These are phyloP conservation scores for Xanthoconium separans DNA, from an alignment of 1,284 basidiomycete genomes.

Conservation along the genomic window DNA sequence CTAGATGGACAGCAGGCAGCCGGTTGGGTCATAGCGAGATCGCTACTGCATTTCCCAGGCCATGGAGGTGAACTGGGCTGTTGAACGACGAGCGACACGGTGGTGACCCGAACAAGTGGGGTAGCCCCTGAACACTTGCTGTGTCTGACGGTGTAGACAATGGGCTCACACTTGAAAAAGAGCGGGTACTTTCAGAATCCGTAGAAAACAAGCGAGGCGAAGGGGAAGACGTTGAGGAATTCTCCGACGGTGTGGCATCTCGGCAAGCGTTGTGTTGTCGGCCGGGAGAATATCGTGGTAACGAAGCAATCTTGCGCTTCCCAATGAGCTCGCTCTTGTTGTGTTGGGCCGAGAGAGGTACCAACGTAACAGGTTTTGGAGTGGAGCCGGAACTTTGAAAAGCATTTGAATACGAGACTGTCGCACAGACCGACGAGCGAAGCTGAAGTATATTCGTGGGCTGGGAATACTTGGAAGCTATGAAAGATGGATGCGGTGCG, in stretches of 20 bases:
- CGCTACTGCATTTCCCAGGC: neutral
- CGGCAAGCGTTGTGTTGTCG: neutral
- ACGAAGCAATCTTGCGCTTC: conserved; percentile 8
- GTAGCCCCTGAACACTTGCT: conserved; percentile 1
- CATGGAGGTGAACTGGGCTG: neutral
- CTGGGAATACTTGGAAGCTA: neutral
- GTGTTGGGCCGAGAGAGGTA: neutral
- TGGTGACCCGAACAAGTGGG: neutral
- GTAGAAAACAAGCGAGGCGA: conserved; percentile 4
- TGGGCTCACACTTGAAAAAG: neutral
- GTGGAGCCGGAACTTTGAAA: conserved; percentile 5
- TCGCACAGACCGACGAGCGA: neutral
- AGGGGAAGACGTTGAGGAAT: conserved; percentile 4
- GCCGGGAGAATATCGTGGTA: conserved; percentile 8
- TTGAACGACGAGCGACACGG: neutral
- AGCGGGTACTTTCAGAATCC: conserved; percentile 4
- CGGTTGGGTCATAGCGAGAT: neutral
- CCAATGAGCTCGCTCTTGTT: neutral
- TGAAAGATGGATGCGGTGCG: conserved; percentile 24
- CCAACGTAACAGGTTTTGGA: conserved; percentile 13
- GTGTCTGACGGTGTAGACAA: neutral
- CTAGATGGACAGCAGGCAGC: neutral
- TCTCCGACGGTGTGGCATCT: conserved; percentile 9
- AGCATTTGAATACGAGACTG: neutral
- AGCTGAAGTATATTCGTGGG: neutral